Evolutionary conservation across 2,329 filamentous ascomycete genomes (phyloP).

Genomic region (Uncinocarpus reesii): DNA sequence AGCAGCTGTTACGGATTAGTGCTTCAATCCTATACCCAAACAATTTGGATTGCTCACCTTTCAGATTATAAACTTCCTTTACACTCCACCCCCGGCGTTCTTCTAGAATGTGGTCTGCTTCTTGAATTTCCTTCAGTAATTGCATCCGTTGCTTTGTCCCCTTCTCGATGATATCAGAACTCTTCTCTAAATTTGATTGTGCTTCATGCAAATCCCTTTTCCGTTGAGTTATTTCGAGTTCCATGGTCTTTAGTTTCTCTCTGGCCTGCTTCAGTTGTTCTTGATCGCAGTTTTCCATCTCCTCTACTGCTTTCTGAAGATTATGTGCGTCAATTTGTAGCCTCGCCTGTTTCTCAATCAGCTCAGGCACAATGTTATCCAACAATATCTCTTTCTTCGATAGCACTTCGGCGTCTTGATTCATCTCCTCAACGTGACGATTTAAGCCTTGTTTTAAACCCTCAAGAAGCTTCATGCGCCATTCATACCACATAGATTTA

Average conservation of each 20-base stretch:
- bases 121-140: slow-evolving; percentile 62
- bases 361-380: slow-evolving; percentile 53
- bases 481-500: slow-evolving; percentile 97
- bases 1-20: slow-evolving; percentile 22
- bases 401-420: slow-evolving; percentile 58
- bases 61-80: slow-evolving; percentile 67
- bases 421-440: slow-evolving; percentile 66
- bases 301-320: slow-evolving; percentile 60
- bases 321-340: slow-evolving; percentile 56
- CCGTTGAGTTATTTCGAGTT: slow-evolving; percentile 60
- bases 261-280: slow-evolving; percentile 65
- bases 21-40: background rate
- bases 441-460: slow-evolving; percentile 72
- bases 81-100: slow-evolving; percentile 83
- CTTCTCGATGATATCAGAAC: slow-evolving; percentile 53
- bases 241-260: slow-evolving; percentile 53
- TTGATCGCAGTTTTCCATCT: slow-evolving; percentile 55
- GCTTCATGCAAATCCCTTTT: slow-evolving; percentile 57
- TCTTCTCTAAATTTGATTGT: slow-evolving; percentile 55
- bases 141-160: slow-evolving; percentile 57
- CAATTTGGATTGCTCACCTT: slow-evolving; percentile 45
- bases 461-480: slow-evolving; percentile 80
- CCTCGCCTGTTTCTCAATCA: slow-evolving; percentile 51
- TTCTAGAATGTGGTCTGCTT: slow-evolving; percentile 73
- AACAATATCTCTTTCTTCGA: slow-evolving; percentile 59